phyloP scores from a whole-genome alignment of 2,329 filamentous ascomycete genomes.

The Pseudogymnoascus sp. region DNA sequence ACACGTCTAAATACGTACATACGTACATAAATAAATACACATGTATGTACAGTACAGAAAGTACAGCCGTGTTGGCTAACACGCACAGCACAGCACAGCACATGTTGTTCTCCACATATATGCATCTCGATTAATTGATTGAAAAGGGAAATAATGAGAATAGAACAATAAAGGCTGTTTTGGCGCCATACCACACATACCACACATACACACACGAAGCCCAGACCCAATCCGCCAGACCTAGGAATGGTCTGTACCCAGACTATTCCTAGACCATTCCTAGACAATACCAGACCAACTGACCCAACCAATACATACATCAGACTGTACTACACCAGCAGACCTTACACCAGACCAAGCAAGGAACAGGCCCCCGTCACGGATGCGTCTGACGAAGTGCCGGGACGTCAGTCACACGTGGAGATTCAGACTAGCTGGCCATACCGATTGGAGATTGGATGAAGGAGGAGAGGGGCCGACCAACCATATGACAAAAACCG shows the following conservation, averaged over 20 bases:
- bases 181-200: background rate
- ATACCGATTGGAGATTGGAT: background rate
- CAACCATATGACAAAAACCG: background rate
- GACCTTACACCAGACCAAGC: background rate
- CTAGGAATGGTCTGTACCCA: too few relatives aligned
- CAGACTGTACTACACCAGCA: background rate
- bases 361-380: background rate
- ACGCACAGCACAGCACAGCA: background rate
- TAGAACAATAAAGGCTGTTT: background rate
- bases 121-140: background rate
- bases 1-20: background rate
- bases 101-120: background rate
- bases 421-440: background rate
- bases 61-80: too few relatives aligned
- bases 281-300: background rate
- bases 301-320: background rate
- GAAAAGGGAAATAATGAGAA: background rate
- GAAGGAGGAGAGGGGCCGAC: background rate
- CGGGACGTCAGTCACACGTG: constrained; percentile 2
- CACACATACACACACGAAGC: background rate
- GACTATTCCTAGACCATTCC: too few relatives aligned
- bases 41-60: background rate
- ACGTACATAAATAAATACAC: background rate
- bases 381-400: background rate
- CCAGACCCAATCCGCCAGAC: background rate